Evolutionary conservation across 1,139 yeast genomes (phyloP).

Genomic region (Diutina ranongensis): DNA sequence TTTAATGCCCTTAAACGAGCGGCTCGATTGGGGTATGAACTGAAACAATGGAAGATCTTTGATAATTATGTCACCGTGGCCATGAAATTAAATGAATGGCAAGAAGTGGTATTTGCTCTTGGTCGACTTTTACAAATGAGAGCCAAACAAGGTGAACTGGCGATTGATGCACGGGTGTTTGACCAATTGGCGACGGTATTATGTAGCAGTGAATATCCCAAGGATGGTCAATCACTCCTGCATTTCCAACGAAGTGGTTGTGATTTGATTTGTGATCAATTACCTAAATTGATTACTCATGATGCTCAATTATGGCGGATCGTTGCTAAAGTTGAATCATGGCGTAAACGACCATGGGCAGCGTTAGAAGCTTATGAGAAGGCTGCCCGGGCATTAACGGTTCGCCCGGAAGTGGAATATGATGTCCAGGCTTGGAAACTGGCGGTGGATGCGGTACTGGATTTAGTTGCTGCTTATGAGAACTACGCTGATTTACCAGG

Average conservation of each 20-base stretch:
- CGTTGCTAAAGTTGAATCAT: constrained; percentile 71
- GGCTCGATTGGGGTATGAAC: constrained; percentile 51
- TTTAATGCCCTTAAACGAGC: constrained; percentile 78
- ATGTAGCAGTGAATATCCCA: constrained; percentile 15
- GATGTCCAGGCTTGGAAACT: constrained; percentile 62
- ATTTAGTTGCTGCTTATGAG: constrained; percentile 79
- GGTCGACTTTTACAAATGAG: constrained; percentile 44
- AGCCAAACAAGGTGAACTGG: constrained; percentile 44
- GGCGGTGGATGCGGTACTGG: constrained; percentile 71
- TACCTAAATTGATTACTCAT: constrained; percentile 61
- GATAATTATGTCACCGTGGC: constrained; percentile 82
- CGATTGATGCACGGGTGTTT: constrained; percentile 66
- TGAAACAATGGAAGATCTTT: constrained; percentile 81
- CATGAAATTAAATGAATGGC: constrained; percentile 73
- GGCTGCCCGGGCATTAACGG: constrained; percentile 66
- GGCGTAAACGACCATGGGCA: constrained; percentile 84
- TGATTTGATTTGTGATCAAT: constrained; percentile 52
- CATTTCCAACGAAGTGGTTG: constrained; percentile 58
- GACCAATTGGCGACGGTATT: constrained; percentile 65
- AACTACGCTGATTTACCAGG: constrained; percentile 83
- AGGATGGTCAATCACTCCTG: constrained; percentile 34
- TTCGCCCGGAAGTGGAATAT: constrained; percentile 52
- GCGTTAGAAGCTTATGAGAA: constrained; percentile 80
- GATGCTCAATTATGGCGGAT: constrained; percentile 75
- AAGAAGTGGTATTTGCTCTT: constrained; percentile 69